Evolutionary conservation across 129 eudicot species (phyloP), one percentile per base, ranked within the genome.

Genomic region (Kitagawia praeruptora): DNA sequence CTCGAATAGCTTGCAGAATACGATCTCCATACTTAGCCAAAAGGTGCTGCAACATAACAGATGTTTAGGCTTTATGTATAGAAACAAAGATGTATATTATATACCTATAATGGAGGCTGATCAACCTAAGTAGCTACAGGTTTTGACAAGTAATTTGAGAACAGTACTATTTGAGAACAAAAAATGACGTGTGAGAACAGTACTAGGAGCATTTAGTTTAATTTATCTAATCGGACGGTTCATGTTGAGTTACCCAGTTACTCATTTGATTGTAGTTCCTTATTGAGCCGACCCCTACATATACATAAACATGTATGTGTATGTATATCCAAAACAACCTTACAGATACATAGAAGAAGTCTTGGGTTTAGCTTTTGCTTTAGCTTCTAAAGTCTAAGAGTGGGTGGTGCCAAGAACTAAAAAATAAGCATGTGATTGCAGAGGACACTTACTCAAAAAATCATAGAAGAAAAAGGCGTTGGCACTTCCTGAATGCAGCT

Each of bases 21-120:
- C 82, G 84, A 83, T 88, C 95, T 64, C 98, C 98, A 78, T 91
- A 84, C 78, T 34, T 86, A 49, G 84, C 83, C 76, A 93, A 66
- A 82, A 93, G 85, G 80, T 93, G 89, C 98, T 93, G 88, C 89
- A 83, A 54, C 28, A 76, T 54, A 72, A 67, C 67, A 8, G 39
- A 61, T 74, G 18, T 25, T 71, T 73, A 46, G 72, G 81, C 67
- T 34, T 61, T 16, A 53, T 45, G 70, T 40, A 38, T 34, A 45
- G 51, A 64, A 75, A 63, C 23, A 81, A 18, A 25, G 16, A 34
- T 34, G 21, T 34, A 67, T 31, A 67, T 12, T 14, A 1, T 67
- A 61, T 61, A n/a, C 21, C 31, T 67, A 15, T 67, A 31, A 67
- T 67, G 41, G 42, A 13, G 41, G 73, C 23, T 67, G 42, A 31